Percentiles rank a stretch among this genome's conserved stretches.
phyloP scores from a whole-genome alignment of 768 basidiomycete genomes.

The Filobasidium wieringae region DNA sequence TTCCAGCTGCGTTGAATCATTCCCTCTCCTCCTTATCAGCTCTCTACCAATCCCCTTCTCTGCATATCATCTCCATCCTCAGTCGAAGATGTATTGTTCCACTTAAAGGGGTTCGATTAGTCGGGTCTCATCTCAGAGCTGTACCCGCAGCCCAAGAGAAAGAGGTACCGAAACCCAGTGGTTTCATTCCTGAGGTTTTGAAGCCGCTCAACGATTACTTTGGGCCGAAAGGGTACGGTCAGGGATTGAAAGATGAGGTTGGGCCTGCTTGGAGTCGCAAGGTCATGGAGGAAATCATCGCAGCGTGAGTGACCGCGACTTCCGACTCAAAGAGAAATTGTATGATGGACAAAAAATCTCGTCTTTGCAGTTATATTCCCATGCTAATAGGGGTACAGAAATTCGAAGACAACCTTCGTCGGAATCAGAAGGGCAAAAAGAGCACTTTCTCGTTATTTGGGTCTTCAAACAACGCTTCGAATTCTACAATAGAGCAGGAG shows the following conservation, averaged over 20 bases:
- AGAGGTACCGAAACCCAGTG: slow-evolving; percentile 56
- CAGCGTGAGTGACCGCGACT: slow-evolving; percentile 29
- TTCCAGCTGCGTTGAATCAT: slow-evolving; percentile 7
- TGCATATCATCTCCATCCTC: slow-evolving; percentile 58
- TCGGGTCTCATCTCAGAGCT: slow-evolving; percentile 80
- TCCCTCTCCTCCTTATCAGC: slow-evolving; percentile 1
- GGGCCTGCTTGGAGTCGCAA: slow-evolving; percentile 41
- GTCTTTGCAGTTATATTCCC: slow-evolving; percentile 53
- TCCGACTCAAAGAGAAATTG: too few relatives aligned
- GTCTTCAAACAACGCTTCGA: slow-evolving; percentile 36
- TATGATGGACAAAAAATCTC: not conserved
- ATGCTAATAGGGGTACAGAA: slow-evolving; percentile 77
- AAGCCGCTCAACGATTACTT: slow-evolving; percentile 62
- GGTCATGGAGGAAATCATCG: slow-evolving; percentile 55
- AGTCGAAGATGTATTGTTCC: slow-evolving; percentile 72
- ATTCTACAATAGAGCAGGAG: slow-evolving; percentile 62
- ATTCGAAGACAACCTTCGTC: slow-evolving; percentile 75
- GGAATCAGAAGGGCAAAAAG: slow-evolving; percentile 78
- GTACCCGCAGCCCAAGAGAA: slow-evolving; percentile 49
- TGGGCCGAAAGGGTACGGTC: slow-evolving; percentile 51
- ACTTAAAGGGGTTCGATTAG: slow-evolving; percentile 68
- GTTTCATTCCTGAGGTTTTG: slow-evolving; percentile 70
- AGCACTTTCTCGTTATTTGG: slow-evolving; percentile 69
- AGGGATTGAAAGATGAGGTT: slow-evolving; percentile 49
- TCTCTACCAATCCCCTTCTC: slow-evolving; percentile 12